Base-by-base conservation (phyloP, 164 flowering plant genomes). In the Liriodendron chinense region DNA sequence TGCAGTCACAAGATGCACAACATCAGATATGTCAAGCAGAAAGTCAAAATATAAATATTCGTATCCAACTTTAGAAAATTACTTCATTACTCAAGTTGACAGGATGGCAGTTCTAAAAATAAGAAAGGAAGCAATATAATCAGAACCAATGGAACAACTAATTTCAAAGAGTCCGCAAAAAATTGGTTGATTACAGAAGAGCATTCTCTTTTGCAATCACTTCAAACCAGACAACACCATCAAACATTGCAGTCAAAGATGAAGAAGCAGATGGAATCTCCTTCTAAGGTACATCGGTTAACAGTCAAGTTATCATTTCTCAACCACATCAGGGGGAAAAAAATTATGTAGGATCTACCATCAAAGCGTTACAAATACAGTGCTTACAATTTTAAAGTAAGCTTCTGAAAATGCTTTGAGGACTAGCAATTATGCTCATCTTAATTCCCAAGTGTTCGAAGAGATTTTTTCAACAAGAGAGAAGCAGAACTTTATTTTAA, bases 1-100 rank as follows among this genome's bases (percentile, higher is more conserved):
- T 96, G 82, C 81, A 79, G 71, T 34, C 62, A 69, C 34, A 12
- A 53, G 59, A 12, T 10, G 8, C 18, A 53, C 43, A 47, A 80
- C 65, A 78, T 21, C 22, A 59, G 71, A 28, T 3, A 72, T 23
- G 65, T 80, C 21, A 73, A 25, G 67, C 75, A 20, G 47, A 72
- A 75, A 77, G 74, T 66, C 72, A 43, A 59, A 24, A 72, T 20
- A 13, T 24, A 21, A 9, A 47, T 20, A 69, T 47, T 13, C 43
- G 18, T 9, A 69, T n/a, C 56, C 56, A 47, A 18, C 53, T 16
- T 18, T 3, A n/a, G 10, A 21, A 68, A 68, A n/a, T 68, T n/a
- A 20, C 48, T 9, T 18, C 9, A 47, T 14, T 26, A 47, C 56
- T n/a, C 34, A 26, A 9, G 71, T 47, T 69, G 13, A 69, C 71